These are phyloP conservation scores for Ocimum tenuiflorum DNA, from an alignment of 257 asterid species.

Conservation along the genomic window DNA sequence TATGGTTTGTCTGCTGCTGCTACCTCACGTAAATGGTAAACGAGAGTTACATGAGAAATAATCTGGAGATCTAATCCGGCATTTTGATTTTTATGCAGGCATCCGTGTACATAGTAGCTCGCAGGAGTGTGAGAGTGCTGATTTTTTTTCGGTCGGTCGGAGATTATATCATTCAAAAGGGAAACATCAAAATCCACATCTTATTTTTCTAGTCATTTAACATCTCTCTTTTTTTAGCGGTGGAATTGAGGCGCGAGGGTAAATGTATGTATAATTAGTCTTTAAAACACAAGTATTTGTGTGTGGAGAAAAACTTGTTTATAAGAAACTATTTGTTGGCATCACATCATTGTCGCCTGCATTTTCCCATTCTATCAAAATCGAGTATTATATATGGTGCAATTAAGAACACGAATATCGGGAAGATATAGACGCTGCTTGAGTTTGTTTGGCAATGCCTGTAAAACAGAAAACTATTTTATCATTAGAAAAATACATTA, in stretches of 20 bases:
- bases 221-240: background rate
- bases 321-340: background rate
- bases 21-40: too few species aligned
- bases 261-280: background rate
- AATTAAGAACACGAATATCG: too few species aligned
- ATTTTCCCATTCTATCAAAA: too few species aligned
- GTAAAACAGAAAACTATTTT: too few species aligned
- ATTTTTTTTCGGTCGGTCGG: background rate
- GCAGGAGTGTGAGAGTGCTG: background rate
- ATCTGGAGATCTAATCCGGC: background rate
- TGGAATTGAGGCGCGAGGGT: background rate
- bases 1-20: background rate
- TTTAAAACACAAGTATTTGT: background rate
- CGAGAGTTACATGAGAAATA: too few species aligned
- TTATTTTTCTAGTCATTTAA: background rate
- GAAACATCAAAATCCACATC: background rate
- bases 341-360: too few species aligned
- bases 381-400: too few species aligned
- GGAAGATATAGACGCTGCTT: too few species aligned
- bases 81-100: constrained; percentile 21
- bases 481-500: too few species aligned
- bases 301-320: background rate
- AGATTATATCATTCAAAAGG: constrained; percentile 2
- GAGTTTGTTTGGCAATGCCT: too few species aligned
- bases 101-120: constrained; percentile 21